Percentiles rank a stretch among this genome's conserved stretches.
Conservation (phyloP, 129 eudicot species). For the Deinandra increscens region DNA sequence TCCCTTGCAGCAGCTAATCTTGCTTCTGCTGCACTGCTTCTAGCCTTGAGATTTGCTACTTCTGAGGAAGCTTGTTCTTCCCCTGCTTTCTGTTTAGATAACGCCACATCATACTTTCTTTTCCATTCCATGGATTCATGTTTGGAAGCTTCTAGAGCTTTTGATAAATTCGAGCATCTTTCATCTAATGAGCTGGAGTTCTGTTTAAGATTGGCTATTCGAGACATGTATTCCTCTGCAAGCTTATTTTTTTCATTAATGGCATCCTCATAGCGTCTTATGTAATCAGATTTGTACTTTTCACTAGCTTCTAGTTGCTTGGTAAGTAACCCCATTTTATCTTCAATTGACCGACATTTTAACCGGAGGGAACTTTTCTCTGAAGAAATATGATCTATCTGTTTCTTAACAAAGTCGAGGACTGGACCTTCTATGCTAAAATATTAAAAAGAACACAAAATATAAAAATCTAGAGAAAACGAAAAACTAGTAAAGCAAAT, state of each 20-base stretch:
- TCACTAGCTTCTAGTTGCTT: slow-evolving; percentile 92
- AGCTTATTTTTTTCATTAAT: slow-evolving; percentile 73
- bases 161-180: slow-evolving; percentile 63
- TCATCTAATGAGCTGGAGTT: slow-evolving; percentile 75
- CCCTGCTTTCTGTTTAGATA: slow-evolving; percentile 64
- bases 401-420: slow-evolving; percentile 82
- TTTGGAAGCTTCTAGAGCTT: slow-evolving; percentile 57
- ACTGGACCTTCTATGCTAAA: slow-evolving; percentile 95
- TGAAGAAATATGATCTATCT: slow-evolving; percentile 61
- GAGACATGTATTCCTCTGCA: slow-evolving; percentile 71
- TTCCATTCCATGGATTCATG: slow-evolving; percentile 81
- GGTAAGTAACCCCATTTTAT: slow-evolving; percentile 70
- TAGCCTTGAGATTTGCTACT: slow-evolving; percentile 67
- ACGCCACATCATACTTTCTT: slow-evolving; percentile 66
- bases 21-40: slow-evolving; percentile 88
- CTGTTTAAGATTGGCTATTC: slow-evolving; percentile 59
- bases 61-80: slow-evolving; percentile 77
- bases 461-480: slow-evolving; percentile 10
- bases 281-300: slow-evolving; percentile 75
- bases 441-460: background rate
- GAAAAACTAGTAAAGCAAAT: background rate
- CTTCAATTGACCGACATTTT: slow-evolving; percentile 79
- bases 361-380: slow-evolving; percentile 75
- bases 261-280: slow-evolving; percentile 94
- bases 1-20: slow-evolving; percentile 91